These are phyloP conservation scores for Epichloe gansuensis DNA, from an alignment of 2,329 filamentous ascomycete species.

Conservation along the genomic window DNA sequence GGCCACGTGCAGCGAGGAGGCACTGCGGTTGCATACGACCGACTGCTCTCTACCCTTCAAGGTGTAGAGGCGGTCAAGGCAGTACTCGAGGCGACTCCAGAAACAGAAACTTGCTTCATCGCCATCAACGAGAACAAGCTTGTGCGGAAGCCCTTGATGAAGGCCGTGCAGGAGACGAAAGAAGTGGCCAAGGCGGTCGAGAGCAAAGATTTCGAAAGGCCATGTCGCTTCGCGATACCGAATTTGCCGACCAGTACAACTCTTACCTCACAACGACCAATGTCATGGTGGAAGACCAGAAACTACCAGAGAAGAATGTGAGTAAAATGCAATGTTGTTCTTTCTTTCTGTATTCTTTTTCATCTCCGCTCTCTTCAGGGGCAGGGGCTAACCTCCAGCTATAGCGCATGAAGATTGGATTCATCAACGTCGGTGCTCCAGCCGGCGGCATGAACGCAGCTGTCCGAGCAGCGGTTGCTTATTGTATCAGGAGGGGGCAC, in stretches of 20 bases:
- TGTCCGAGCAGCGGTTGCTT: conserved; percentile 82
- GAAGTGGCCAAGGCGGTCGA: conserved; percentile 72
- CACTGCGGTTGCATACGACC: conserved; percentile 83
- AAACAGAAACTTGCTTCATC: conserved; percentile 87
- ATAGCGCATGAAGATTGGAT: conserved; percentile 81
- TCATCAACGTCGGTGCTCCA: conserved; percentile 92
- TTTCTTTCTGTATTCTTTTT: no score
- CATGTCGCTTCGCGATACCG: conserved; percentile 79
- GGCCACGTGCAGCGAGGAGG: conserved; percentile 97
- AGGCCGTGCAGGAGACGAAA: conserved; percentile 79
- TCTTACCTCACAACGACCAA: conserved; percentile 88
- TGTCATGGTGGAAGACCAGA: conserved; percentile 55
- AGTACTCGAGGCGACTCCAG: conserved; percentile 77
- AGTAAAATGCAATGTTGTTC: conserved; percentile 14
- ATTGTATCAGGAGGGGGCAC: conserved; percentile 86
- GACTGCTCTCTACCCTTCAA: conserved; percentile 84
- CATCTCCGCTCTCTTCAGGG: not conserved
- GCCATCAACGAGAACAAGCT: conserved; percentile 98
- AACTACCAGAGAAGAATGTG: conserved; percentile 60
- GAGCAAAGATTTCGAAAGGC: conserved; percentile 74
- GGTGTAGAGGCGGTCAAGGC: conserved; percentile 90
- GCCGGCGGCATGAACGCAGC: conserved; percentile 98
- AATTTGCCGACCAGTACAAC: conserved; percentile 85
- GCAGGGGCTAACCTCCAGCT: conserved; percentile 16
- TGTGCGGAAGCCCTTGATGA: conserved; percentile 73